These are phyloP conservation scores for Phragmites australis DNA, from an alignment of 176 grass and related monocot species.

Conservation along the genomic window DNA sequence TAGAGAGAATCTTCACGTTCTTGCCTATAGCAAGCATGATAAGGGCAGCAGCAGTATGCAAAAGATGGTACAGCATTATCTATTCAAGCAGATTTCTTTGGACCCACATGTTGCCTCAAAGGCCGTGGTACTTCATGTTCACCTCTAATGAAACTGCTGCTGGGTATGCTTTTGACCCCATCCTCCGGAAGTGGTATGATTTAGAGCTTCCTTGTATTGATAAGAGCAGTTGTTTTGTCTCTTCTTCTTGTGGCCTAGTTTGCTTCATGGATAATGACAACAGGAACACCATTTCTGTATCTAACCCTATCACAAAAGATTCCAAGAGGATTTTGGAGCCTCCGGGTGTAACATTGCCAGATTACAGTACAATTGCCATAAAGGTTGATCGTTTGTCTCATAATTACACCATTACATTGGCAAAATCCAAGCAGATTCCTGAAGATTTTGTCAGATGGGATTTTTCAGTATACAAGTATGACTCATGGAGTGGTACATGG, in stretches of 20 bases:
- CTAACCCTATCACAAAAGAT: slow-evolving; percentile 77
- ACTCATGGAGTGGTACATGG: slow-evolving; percentile 62
- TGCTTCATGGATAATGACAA: slow-evolving; percentile 79
- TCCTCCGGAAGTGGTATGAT: slow-evolving; percentile 77
- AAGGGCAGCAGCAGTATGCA: slow-evolving; percentile 67
- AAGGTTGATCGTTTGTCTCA: slow-evolving; percentile 61
- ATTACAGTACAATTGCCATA: slow-evolving; percentile 78
- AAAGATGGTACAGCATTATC: slow-evolving; percentile 70
- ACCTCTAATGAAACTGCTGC: slow-evolving; percentile 59
- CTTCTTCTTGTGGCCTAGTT: slow-evolving; percentile 83
- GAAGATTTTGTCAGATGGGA: slow-evolving; percentile 77
- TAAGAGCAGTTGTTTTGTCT: slow-evolving; percentile 69
- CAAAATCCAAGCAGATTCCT: slow-evolving; percentile 68
- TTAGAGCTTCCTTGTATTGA: slow-evolving; percentile 72
- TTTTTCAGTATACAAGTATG: slow-evolving; percentile 71
- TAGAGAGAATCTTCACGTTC: slow-evolving; percentile 83
- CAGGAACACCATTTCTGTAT: slow-evolving; percentile 66
- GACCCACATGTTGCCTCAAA: slow-evolving; percentile 64
- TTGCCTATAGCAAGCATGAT: slow-evolving; percentile 78
- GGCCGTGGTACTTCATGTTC: slow-evolving; percentile 99
- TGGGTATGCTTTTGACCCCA: slow-evolving; percentile 84
- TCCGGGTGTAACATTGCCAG: slow-evolving; percentile 55
- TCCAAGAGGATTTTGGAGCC: slow-evolving; percentile 67
- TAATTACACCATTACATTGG: slow-evolving; percentile 67
- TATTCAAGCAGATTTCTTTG: slow-evolving; percentile 66